phyloP scores from a whole-genome alignment of 164 flowering plant species.

The Magnolia sinica region DNA sequence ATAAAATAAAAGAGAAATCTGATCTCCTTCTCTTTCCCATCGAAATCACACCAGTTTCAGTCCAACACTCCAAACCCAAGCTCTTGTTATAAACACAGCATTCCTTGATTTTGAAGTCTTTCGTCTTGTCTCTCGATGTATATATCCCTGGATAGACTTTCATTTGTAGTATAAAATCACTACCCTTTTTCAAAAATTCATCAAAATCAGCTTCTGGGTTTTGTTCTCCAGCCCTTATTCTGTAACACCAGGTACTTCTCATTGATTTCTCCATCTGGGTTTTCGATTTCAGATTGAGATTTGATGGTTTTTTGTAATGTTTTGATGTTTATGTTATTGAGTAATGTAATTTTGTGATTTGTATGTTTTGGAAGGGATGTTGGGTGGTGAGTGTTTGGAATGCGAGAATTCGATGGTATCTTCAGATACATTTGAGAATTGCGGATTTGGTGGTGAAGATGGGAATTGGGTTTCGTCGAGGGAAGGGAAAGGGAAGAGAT shows the following conservation, averaged over 20 bases:
- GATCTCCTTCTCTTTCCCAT: neutral
- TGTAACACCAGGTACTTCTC: neutral
- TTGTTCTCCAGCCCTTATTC: neutral
- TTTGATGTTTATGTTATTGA: neutral
- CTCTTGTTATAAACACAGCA: neutral
- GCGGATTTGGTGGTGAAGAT: constrained; percentile 1
- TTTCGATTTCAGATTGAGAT: neutral
- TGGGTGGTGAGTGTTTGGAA: constrained; percentile 10
- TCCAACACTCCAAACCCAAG: neutral
- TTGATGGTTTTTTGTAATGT: neutral
- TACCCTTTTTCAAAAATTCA: neutral
- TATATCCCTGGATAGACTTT: neutral
- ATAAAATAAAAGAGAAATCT: neutral
- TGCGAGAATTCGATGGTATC: constrained; percentile 15
- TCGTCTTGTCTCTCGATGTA: neutral
- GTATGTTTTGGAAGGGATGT: constrained; percentile 17
- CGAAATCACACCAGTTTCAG: neutral
- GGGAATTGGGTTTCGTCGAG: constrained; percentile 1
- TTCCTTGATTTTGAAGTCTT: neutral
- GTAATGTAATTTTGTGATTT: neutral
- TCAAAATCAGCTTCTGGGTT: neutral
- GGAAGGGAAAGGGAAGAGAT: constrained; percentile 72
- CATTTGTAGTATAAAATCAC: neutral
- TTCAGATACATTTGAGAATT: constrained; percentile 27
- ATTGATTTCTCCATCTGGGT: constrained; percentile 4